Evolutionary conservation across 805 yeast species (phyloP), one percentile per base, ranked within the genome.

Genomic region (Tetrapisispora phaffii): DNA sequence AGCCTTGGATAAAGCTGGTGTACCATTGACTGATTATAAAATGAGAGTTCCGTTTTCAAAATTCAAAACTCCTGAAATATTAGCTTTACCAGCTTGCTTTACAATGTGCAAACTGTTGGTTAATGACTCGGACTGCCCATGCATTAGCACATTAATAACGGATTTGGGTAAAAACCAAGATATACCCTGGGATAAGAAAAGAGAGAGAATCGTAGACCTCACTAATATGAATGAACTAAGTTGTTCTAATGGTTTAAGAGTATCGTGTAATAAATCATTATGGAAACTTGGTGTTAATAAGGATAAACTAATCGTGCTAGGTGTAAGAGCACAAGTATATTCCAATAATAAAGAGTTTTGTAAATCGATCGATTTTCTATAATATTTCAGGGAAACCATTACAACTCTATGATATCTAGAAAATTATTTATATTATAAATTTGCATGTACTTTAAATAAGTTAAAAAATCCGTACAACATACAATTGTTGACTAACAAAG

Each of bases 281-380:
- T 58, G 62, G 60, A 56, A 54, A 44, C 22, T 58, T 17, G 58
- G 54, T 13, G 42, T 54, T 12, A 43, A 46, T 15, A 36, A 45
- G 20, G 47, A 46, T 7, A 42, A 48, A 33, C 7, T 56, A 10
- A 46, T 54, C 33, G 31, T 57, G 41, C 42, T 56, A 10, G 60
- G 57, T 4, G 39, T 54, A 26, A 58, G 54, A 42, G 54, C 54
- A 7, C 50, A 53, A 16, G 41, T 54, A 7, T 53, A 52, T 37
- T 23, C 40, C 15, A 52, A 51, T 9, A 43, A 41, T 3, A 54
- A 44, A 31, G 54, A 56, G 38, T 55, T 45, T 23, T 49, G 49
- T 39, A 52, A 46, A 37, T 33, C 42, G 19, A 17, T 53, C 4
- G 50, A 50, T 5, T 56, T 46, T 44, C 23, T 55, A 35, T 55